These are phyloP conservation scores for Aspergillus sp. DNA, from an alignment of 2,329 filamentous ascomycete species.

Conservation along the genomic window DNA sequence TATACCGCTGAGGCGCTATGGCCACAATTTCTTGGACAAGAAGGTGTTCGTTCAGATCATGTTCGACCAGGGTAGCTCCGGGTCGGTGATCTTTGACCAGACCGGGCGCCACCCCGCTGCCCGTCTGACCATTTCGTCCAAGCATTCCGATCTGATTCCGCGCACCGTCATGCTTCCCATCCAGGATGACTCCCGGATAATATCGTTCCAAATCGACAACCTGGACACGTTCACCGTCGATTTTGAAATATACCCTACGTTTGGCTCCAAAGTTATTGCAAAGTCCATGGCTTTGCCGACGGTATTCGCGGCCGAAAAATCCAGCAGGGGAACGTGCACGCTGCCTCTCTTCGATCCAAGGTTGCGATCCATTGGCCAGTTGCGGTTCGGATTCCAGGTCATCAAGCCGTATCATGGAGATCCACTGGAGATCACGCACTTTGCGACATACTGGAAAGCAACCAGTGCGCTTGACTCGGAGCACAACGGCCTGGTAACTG, in stretches of 20 bases:
- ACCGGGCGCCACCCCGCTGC: slow-evolving; percentile 93
- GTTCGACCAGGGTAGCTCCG: slow-evolving; percentile 59
- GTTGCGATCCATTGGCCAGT: slow-evolving; percentile 81
- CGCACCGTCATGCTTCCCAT: slow-evolving; percentile 93
- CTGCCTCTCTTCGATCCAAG: slow-evolving; percentile 88
- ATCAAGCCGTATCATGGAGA: slow-evolving; percentile 92
- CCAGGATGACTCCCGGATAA: slow-evolving; percentile 85
- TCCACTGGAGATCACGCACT: slow-evolving; percentile 92
- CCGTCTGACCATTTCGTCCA: slow-evolving; percentile 90
- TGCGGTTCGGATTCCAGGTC: slow-evolving; percentile 88
- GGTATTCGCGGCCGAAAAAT: slow-evolving; percentile 66
- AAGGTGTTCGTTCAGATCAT: slow-evolving; percentile 92
- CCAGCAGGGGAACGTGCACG: slow-evolving; percentile 70
- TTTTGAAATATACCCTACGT: slow-evolving; percentile 95
- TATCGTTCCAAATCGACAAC: slow-evolving; percentile 94
- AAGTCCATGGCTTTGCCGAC: slow-evolving; percentile 86
- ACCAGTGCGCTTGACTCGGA: slow-evolving; percentile 86
- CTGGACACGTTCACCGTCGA: slow-evolving; percentile 88
- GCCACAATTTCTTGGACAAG: slow-evolving; percentile 95
- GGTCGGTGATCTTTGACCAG: slow-evolving; percentile 91
- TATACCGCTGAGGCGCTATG: slow-evolving; percentile 86
- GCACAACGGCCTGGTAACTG: slow-evolving; percentile 79
- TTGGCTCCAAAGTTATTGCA: slow-evolving; percentile 93
- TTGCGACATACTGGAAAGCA: slow-evolving; percentile 98
- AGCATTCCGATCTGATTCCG: slow-evolving; percentile 89